A percentile compares a stretch with the other conserved stretches of the same genome.
Conservation (phyloP, 2,329 filamentous ascomycete genomes). For the Alternaria conjuncta region DNA sequence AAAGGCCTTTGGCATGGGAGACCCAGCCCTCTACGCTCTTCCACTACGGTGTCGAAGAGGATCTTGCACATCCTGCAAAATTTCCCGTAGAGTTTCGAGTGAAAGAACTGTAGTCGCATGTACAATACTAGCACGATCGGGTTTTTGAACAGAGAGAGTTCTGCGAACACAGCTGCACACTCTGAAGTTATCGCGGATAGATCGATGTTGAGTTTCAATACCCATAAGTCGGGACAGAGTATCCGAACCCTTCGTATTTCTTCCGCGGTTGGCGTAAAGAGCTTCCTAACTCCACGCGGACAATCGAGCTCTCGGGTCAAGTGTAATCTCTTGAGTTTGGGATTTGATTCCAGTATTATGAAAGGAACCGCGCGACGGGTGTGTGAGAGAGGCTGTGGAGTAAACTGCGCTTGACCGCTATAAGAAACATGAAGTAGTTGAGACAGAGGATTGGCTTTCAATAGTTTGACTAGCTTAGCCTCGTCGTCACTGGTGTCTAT, state of each 20-base stretch:
- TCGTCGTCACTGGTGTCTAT: neutral
- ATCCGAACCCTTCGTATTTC: constrained; percentile 1
- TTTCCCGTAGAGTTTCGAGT: neutral
- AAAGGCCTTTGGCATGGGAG: neutral
- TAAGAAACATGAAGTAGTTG: neutral
- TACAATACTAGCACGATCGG: neutral
- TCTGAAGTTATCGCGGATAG: neutral
- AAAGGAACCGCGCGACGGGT: neutral
- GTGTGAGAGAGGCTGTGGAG: neutral
- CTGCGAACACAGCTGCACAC: neutral
- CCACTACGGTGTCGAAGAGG: neutral
- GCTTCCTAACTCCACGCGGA: neutral
- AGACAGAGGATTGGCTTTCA: neutral
- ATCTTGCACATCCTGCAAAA: neutral
- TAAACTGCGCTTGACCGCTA: neutral
- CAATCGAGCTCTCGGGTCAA: neutral
- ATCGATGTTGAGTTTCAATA: neutral
- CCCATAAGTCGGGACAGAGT: neutral
- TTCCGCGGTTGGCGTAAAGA: neutral
- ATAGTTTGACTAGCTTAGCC: neutral
- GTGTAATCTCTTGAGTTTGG: neutral
- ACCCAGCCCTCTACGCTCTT: neutral
- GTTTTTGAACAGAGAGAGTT: neutral
- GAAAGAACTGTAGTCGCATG: neutral
- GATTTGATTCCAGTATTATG: neutral